Percentiles rank a stretch among this genome's conserved stretches.
Conservation (phyloP, 129 eudicot species). For the Helichrysum umbraculigerum region DNA sequence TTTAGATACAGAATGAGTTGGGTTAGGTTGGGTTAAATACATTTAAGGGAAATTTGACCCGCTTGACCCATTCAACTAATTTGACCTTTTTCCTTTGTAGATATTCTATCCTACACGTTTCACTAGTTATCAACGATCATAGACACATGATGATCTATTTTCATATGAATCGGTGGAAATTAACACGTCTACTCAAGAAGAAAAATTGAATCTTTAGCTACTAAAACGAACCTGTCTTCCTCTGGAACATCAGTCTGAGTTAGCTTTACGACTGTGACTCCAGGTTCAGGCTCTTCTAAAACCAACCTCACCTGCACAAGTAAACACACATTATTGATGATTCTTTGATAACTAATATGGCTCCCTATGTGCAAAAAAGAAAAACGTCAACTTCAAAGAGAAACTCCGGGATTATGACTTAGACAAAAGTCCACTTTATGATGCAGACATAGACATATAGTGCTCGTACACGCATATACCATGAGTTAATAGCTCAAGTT, state of each 20-base stretch:
- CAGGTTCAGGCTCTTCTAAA: conserved; percentile 91
- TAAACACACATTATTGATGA: background rate
- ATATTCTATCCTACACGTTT: background rate
- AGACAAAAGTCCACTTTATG: background rate
- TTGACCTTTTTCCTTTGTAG: background rate
- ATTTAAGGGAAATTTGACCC: too few relatives aligned
- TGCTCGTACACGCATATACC: background rate
- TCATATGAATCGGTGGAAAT: background rate
- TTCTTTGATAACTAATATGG: background rate
- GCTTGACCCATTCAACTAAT: too few relatives aligned
- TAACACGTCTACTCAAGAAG: background rate
- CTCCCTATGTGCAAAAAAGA: background rate
- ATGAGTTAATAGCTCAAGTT: background rate
- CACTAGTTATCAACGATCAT: too few relatives aligned
- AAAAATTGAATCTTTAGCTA: background rate
- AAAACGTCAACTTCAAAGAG: background rate
- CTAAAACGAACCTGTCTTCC: conserved; percentile 75
- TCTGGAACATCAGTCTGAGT: conserved; percentile 89
- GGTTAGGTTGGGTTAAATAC: too few relatives aligned
- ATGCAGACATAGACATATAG: background rate
- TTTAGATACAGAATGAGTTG: too few relatives aligned
- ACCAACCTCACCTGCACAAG: conserved; percentile 69
- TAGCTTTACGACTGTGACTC: conserved; percentile 70
- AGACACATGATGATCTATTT: background rate
- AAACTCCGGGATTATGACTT: background rate